Evolutionary conservation across 129 eudicot species (phyloP).

Genomic region (Daucus carota): DH1_v3.0 NC_030388.2:29974501-29975000

Average conservation of each 20-base stretch:
- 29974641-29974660: not conserved
- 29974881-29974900: conserved; percentile 5
- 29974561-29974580: not conserved
- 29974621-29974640: not conserved
- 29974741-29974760: not conserved
- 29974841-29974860: conserved; percentile 72
- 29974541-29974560: too few relatives aligned
- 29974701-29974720: not conserved
- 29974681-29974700: not conserved
- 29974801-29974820: conserved; percentile 25
- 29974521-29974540: too few relatives aligned
- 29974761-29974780: conserved; percentile 11
- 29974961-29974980: too few relatives aligned
- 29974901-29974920: not conserved
- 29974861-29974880: conserved; percentile 89
- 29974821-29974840: conserved; percentile 46
- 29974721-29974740: not conserved
- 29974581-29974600: not conserved
- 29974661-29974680: not conserved
- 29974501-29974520: not conserved
- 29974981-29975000: too few relatives aligned
- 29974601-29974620: not conserved
- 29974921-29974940: not conserved
- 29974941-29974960: not conserved
- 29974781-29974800: conserved; percentile 31